Evolutionary conservation across 1,139 yeast species (phyloP).

Genomic region (Protomyces lactucae-debilis): DNA sequence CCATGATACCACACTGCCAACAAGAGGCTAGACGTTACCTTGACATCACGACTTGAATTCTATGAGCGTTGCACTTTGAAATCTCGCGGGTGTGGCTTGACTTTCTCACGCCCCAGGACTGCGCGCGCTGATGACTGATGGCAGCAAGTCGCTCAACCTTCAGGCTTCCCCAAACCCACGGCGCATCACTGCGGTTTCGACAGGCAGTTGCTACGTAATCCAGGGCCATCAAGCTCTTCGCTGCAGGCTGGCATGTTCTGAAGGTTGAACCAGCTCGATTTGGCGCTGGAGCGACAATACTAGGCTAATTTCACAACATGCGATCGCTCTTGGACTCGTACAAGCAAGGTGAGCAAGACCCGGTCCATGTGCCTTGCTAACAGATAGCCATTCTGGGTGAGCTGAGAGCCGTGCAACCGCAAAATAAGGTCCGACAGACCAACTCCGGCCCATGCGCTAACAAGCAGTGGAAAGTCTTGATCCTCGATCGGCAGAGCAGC

Average conservation of each 20-base stretch:
- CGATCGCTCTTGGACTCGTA: constrained; percentile 8
- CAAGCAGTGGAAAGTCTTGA: constrained; percentile 42
- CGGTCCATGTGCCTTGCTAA: neutral
- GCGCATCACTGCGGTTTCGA: neutral
- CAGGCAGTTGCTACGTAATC: too few species aligned
- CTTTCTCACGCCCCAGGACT: too few species aligned
- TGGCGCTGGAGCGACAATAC: neutral
- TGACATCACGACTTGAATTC: too few species aligned
- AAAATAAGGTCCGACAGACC: constrained; percentile 5
- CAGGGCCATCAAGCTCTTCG: too few species aligned
- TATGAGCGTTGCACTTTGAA: too few species aligned
- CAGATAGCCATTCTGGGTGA: constrained; percentile 2
- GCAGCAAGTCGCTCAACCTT: too few species aligned
- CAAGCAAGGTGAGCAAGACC: constrained; percentile 7
- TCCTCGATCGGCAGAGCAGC: constrained; percentile 42
- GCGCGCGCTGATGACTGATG: too few species aligned
- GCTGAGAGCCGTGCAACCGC: constrained; percentile 19
- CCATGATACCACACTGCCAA: too few species aligned
- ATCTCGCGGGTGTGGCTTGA: too few species aligned
- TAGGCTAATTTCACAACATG: neutral
- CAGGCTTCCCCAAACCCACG: neutral
- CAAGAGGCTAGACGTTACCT: too few species aligned
- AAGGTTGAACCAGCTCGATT: neutral
- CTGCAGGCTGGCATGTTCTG: too few species aligned
- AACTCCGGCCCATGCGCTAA: neutral